Base-by-base conservation (phyloP, 116 monocot genomes). In the Papilionanthe hybrid region DNA sequence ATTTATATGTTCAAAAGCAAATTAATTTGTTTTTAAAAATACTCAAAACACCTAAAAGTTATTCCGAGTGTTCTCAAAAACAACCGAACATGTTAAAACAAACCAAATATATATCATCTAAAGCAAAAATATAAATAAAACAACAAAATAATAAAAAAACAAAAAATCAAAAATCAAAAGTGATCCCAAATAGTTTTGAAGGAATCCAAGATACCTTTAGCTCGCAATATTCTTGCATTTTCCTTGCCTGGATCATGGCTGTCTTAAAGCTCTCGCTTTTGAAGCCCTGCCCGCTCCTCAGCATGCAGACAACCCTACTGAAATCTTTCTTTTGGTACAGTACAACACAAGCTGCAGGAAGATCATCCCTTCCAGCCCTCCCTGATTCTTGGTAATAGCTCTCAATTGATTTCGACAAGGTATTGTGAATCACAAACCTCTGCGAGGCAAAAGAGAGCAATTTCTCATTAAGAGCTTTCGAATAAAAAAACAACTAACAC, bases 361-460 rank as follows among this genome's bases (percentile, higher is more conserved):
- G 78, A 80, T 84, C 83, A 85, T 98, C 98, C 79, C 98, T 87
- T 79, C 98, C 98, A 76, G 94, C 98, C 75, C 98, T 91, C 17
- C 98, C 98, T 20, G 98, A 98, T 89, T 98, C 98, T 81, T 98
- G 98, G 78, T 94, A 98, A 87, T 98, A 98, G 85, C 98, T 94
- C 80, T 98, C 98, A 42, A 98, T 93, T 67, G 98, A 94, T 82
- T 98, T 98, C 3, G 98, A 98, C 88, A 98, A 44, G 20, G 91
- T 91, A 79, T 93, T 92, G 76, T 98, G 98, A 48, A 98, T 90
- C 65, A 98, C 98, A 83, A 93, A 98, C 23, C 93, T 82, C 94
- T 94, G 91, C 69, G 78, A 76, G 45, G 23, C 20, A 57, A 41
- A 7, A 48, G 0, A 42, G 8, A 8, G 2, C 42, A 9, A 42